Evolutionary conservation across 352 stramenopile genomes (phyloP).

Genomic region (Globisporangium alternatum): DNA sequence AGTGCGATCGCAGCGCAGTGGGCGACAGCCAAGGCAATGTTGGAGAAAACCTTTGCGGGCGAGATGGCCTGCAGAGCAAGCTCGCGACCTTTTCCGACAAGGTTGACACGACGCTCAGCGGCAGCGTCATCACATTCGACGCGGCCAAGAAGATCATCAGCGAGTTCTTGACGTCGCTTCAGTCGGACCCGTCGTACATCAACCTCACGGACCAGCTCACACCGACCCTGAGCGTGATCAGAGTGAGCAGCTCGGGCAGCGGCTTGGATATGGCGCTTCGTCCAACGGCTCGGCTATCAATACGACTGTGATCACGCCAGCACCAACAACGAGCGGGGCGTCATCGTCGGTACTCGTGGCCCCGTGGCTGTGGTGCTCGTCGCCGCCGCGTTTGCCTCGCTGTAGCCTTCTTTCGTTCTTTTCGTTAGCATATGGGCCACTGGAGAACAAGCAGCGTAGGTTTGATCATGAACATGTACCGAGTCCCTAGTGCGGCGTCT

Average conservation of each 20-base stretch:
- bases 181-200: not conserved
- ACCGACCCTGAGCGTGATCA: not conserved
- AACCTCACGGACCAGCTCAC: conserved; percentile 1
- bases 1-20: conserved; percentile 1
- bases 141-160: not conserved
- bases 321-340: not conserved
- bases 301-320: conserved; percentile 1
- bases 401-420: not conserved
- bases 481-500: too few species aligned
- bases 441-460: too few species aligned
- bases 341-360: not conserved
- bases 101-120: not conserved
- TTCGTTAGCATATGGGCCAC: too few species aligned
- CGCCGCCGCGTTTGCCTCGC: not conserved
- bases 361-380: not conserved
- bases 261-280: not conserved
- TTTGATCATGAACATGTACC: too few species aligned
- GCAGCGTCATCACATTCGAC: not conserved
- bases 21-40: not conserved
- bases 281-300: not conserved
- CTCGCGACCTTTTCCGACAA: not conserved
- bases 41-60: not conserved
- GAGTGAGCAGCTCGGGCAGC: not conserved
- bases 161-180: not conserved
- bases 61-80: not conserved